Evolutionary conservation across 306 rosid species (phyloP).

Genomic region (Amphicarpaea edgeworthii): DNA sequence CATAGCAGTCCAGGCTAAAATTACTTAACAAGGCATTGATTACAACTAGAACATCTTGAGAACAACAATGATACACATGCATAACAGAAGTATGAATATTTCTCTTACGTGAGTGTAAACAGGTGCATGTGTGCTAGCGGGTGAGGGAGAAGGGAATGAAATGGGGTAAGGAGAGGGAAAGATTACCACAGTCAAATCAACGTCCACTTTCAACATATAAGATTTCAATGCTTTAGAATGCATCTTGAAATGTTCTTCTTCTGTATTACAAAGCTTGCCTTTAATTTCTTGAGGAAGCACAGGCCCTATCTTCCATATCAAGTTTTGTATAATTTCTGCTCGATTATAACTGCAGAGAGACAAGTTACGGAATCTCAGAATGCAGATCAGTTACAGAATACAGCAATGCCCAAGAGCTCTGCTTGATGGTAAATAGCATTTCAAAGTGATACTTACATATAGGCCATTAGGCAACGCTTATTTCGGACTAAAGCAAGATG

Average conservation of each 20-base stretch:
- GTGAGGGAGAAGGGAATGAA: neutral
- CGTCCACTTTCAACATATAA: slow-evolving; percentile 66
- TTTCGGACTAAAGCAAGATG: slow-evolving; percentile 90
- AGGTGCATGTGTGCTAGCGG: neutral
- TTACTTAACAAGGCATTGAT: neutral
- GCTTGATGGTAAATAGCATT: slow-evolving; percentile 16
- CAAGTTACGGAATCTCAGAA: slow-evolving; percentile 20
- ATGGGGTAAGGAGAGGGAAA: slow-evolving; percentile 15
- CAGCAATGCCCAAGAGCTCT: slow-evolving; percentile 8
- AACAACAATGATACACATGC: slow-evolving; percentile 7
- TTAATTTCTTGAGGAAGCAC: slow-evolving; percentile 76
- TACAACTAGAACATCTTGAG: slow-evolving; percentile 23
- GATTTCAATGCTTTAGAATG: slow-evolving; percentile 71
- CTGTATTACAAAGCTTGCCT: slow-evolving; percentile 75
- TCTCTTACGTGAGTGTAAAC: neutral
- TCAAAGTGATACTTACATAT: slow-evolving; percentile 58
- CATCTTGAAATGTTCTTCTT: slow-evolving; percentile 79
- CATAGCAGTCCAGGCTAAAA: neutral
- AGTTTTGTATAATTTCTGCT: slow-evolving; percentile 66
- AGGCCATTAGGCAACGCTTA: slow-evolving; percentile 89
- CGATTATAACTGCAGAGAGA: slow-evolving; percentile 66
- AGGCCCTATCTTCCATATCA: slow-evolving; percentile 85
- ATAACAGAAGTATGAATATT: slow-evolving; percentile 10
- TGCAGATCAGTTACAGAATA: slow-evolving; percentile 25
- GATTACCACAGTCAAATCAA: slow-evolving; percentile 89